Evolutionary conservation across 768 basidiomycete genomes (phyloP).

Genomic region (Mycena rosella): DNA sequence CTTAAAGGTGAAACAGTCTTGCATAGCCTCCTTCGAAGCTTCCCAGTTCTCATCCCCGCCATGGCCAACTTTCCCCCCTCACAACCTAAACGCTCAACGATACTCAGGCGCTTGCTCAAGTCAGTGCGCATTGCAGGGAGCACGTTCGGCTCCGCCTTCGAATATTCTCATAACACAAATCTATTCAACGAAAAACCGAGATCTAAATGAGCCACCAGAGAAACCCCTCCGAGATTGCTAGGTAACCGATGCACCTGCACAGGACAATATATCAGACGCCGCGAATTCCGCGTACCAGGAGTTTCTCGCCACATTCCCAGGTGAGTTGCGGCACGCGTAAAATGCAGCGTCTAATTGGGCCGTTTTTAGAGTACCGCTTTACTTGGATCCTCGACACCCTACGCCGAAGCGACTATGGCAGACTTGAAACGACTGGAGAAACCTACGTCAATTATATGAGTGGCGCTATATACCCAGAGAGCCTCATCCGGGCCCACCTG

Average conservation of each 20-base stretch:
- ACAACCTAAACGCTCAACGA: too few relatives aligned
- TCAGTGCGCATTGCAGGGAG: too few relatives aligned
- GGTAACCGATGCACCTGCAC: background rate
- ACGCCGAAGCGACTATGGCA: slow-evolving; percentile 69
- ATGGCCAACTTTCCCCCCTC: too few relatives aligned
- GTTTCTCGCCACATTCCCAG: slow-evolving; percentile 8
- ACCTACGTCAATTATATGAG: slow-evolving; percentile 92
- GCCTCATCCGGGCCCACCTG: slow-evolving; percentile 76
- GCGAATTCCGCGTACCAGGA: background rate
- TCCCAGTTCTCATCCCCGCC: too few relatives aligned
- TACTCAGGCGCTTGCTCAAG: too few relatives aligned
- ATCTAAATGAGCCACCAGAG: background rate
- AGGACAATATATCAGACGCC: background rate
- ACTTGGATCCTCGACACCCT: slow-evolving; percentile 80
- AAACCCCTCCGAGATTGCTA: background rate
- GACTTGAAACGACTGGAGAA: slow-evolving; percentile 71
- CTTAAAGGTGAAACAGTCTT: too few relatives aligned
- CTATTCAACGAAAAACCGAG: too few relatives aligned
- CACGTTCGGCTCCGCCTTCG: too few relatives aligned
- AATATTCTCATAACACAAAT: too few relatives aligned
- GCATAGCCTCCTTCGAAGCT: too few relatives aligned
- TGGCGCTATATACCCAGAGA: slow-evolving; percentile 84
- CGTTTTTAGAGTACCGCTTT: slow-evolving; percentile 64
- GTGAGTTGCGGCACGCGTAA: background rate
- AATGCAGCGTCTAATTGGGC: background rate